Evolutionary conservation across 2,329 filamentous ascomycete genomes (phyloP), one percentile per base, ranked within the genome.

Genomic region (Colletotrichum truncatum): DNA sequence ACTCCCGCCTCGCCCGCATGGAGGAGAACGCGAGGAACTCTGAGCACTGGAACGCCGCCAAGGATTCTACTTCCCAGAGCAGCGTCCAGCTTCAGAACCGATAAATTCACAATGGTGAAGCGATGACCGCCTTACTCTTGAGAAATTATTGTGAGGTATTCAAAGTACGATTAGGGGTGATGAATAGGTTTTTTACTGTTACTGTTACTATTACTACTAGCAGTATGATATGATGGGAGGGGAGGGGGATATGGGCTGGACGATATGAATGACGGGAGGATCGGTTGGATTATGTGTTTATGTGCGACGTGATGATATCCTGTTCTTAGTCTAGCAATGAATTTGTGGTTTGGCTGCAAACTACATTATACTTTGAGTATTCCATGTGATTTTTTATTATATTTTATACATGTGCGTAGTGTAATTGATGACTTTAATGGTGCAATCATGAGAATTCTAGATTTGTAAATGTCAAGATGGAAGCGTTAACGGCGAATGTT

Each of bases 11-110:
- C 11, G 60, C 60, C 4, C 60, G 60, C 41, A 58, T 63, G 60
- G 60, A 63, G 53, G 60, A 63, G 53, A 63, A 51, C 28, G 60
- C 60, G 34, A 58, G 54, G 28, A 21, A 16, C 14, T 63, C 60
- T 5, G 60, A 63, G 36, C 60, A 63, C 53, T 63, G 54, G 53
- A 43, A 23, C 16, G 60, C 36, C 0, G 60, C 53, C 26, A 63
- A 63, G 53, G 53, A 63, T 34, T 63, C 60, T 14, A 43, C 53
- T n/a, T 63, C 60, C 25, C 60, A 63, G 60, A 63, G 58, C 26
- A 63, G 60, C 45, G 53, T 63, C 4, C 26, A 58, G 43, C 16
- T 63, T 34, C 49, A 58, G 18, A 63, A 58, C 6, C 18, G n/a
- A n/a, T n/a, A n/a, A n/a, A n/a, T n/a, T n/a, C n/a, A n/a, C n/a